Evolutionary conservation across 768 basidiomycete species (phyloP).

Genomic region (Russula sp.): DNA sequence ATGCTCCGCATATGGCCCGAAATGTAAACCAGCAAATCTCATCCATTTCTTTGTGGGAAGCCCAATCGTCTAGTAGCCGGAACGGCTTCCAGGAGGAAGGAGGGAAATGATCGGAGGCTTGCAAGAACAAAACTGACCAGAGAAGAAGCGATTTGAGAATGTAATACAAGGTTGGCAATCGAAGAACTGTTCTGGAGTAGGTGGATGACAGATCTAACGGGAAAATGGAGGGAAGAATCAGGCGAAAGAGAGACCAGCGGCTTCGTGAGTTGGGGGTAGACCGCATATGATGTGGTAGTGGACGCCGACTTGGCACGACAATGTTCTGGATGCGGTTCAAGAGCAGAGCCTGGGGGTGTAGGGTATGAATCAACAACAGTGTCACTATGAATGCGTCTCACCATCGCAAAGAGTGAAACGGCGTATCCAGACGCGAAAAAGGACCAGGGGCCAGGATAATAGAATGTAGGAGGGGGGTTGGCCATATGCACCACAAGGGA

Average conservation of each 20-base stretch:
- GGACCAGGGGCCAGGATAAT: conserved; percentile 56
- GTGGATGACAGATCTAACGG: conserved; percentile 61
- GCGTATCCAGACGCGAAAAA: conserved; percentile 75
- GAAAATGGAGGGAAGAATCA: conserved; percentile 40
- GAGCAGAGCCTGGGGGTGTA: conserved; percentile 47
- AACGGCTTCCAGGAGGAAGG: conserved; percentile 31
- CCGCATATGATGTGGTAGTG: conserved; percentile 27
- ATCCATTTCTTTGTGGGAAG: conserved; percentile 45
- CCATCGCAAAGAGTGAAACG: conserved; percentile 60
- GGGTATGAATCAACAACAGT: not conserved
- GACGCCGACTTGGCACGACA: conserved; percentile 56
- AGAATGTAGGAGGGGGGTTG: conserved; percentile 16
- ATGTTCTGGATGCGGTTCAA: conserved; percentile 75
- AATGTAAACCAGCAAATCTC: conserved; percentile 74
- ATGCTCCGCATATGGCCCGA: conserved; percentile 55
- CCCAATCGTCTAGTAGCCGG: conserved; percentile 41
- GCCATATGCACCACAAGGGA: conserved; percentile 5
- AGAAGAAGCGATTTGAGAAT: conserved; percentile 50
- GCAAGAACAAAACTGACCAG: conserved; percentile 55
- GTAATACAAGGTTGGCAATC: conserved; percentile 59
- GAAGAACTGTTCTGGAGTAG: conserved; percentile 50
- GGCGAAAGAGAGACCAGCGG: conserved; percentile 25
- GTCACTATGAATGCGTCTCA: conserved; percentile 28
- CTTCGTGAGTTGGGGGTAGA: conserved; percentile 19
- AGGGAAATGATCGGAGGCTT: conserved; percentile 44